phyloP scores from a whole-genome alignment of 2,329 filamentous ascomycete genomes.

The Pestalotiopsis sp. region DNA sequence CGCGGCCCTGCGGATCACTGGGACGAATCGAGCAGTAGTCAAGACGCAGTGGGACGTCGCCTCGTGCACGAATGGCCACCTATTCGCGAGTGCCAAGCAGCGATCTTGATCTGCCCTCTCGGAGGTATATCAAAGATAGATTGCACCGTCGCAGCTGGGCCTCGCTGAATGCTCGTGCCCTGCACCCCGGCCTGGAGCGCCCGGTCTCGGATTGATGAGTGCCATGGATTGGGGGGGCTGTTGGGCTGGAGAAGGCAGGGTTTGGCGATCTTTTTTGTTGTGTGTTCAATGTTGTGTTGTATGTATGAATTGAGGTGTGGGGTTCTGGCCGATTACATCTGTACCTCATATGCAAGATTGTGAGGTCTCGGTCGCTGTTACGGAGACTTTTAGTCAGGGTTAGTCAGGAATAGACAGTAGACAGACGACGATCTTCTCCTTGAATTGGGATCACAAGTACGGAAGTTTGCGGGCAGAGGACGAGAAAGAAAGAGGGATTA shows the following conservation, averaged over 20 bases:
- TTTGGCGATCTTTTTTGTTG: neutral
- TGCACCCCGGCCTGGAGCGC: neutral
- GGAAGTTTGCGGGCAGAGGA: neutral
- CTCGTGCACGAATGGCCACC: neutral
- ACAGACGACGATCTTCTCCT: neutral
- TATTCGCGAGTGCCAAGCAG: neutral
- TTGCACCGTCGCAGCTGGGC: neutral
- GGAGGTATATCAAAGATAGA: neutral
- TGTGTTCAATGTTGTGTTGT: neutral
- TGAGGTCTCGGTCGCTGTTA: neutral
- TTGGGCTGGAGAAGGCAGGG: neutral
- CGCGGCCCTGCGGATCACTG: neutral
- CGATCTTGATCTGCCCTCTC: neutral
- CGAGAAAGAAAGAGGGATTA: neutral
- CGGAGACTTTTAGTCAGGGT: neutral
- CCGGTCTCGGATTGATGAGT: neutral
- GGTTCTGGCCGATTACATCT: neutral
- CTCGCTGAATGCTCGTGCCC: neutral
- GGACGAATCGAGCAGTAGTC: neutral
- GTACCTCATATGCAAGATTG: neutral
- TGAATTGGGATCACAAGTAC: no score
- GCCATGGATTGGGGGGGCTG: neutral
- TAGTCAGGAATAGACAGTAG: neutral
- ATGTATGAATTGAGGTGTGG: no score
- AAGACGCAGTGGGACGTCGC: neutral